Conservation (phyloP, 148 eudicot genomes). For the Vaccinium macrocarpon region DNA sequence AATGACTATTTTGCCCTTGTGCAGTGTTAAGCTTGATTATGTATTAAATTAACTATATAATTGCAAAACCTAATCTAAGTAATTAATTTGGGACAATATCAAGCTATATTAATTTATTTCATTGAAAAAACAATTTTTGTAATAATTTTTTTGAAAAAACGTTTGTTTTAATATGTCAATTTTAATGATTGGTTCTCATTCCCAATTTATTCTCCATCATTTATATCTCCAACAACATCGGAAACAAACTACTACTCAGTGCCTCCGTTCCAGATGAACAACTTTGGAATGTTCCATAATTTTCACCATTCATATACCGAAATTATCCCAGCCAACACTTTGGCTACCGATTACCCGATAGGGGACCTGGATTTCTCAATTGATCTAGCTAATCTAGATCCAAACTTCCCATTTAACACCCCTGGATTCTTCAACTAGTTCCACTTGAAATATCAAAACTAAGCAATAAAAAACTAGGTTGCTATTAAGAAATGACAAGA, state of each 20-base stretch:
- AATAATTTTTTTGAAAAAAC: too few species aligned
- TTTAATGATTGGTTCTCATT: too few species aligned
- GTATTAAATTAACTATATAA: too few species aligned
- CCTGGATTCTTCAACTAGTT: slow-evolving; percentile 38
- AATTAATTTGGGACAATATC: too few species aligned
- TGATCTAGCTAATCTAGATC: slow-evolving; percentile 42
- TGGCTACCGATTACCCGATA: slow-evolving; percentile 69
- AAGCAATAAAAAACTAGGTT: slow-evolving; percentile 5
- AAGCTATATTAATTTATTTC: too few species aligned
- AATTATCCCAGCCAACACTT: slow-evolving; percentile 57
- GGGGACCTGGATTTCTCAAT: slow-evolving; percentile 51
- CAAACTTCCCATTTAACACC: slow-evolving; percentile 48
- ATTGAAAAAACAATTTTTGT: too few species aligned
- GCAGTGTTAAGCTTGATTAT: too few species aligned
- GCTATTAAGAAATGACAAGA: not conserved
- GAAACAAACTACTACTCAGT: slow-evolving; percentile 56
- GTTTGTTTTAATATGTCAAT: too few species aligned
- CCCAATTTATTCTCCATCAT: slow-evolving; percentile 36
- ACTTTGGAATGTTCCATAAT: slow-evolving; percentile 31
- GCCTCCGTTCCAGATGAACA: slow-evolving; percentile 42
- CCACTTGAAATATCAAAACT: not conserved
- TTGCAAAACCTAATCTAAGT: too few species aligned
- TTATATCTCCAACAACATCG: slow-evolving; percentile 57
- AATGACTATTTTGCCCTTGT: too few species aligned
- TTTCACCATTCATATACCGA: slow-evolving; percentile 51